These are phyloP conservation scores for Nemania abortiva DNA, from an alignment of 2,329 filamentous ascomycete genomes.

Conservation along the genomic window DNA sequence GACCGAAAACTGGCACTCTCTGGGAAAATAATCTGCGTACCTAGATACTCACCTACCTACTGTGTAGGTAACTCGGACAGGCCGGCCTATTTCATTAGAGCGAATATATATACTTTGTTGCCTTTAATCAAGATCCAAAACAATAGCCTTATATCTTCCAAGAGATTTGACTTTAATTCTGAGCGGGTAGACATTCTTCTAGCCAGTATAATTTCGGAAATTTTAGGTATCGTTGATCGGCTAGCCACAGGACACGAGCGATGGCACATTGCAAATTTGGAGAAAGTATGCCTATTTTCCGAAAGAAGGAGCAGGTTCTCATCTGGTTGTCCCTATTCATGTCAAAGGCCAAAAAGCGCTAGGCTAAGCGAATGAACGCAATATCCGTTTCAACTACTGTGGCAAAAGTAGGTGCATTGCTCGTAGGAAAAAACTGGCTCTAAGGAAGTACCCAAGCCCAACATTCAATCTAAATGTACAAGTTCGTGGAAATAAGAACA, in stretches of 20 bases:
- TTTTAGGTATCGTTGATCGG: background rate
- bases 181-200: background rate
- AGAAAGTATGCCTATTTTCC: conserved; percentile 5
- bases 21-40: conserved; percentile 18
- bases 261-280: background rate
- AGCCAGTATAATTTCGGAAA: background rate
- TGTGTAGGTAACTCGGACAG: conserved; percentile 8
- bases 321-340: conserved; percentile 18
- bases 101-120: conserved; percentile 18
- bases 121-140: background rate
- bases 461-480: conserved; percentile 38
- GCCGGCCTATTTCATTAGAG: conserved; percentile 25
- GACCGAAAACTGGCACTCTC: conserved; percentile 10
- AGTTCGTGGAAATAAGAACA: conserved; percentile 19
- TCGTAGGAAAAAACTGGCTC: conserved; percentile 10
- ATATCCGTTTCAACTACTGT: conserved; percentile 12
- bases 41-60: conserved; percentile 11
- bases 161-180: background rate
- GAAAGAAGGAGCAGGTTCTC: conserved; percentile 18
- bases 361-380: conserved; percentile 22
- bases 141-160: background rate
- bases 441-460: conserved; percentile 18
- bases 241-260: conserved; percentile 2
- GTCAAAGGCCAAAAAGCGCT: conserved; percentile 19
- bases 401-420: conserved; percentile 15